Evolutionary conservation across 768 basidiomycete genomes (phyloP).

Genomic region (Gymnopilus dilepis): DNA sequence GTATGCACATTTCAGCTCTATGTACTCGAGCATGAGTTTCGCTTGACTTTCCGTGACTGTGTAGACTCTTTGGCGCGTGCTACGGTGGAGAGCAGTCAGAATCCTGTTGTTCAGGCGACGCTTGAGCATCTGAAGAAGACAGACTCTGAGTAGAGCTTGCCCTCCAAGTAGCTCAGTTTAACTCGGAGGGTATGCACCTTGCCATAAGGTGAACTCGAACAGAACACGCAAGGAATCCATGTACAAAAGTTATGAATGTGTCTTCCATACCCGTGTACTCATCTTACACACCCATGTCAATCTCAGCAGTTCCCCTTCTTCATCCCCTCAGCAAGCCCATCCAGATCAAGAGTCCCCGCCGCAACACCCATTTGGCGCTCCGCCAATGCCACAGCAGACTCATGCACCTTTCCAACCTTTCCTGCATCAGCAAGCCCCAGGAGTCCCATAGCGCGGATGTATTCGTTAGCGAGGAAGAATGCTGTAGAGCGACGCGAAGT

Average conservation of each 20-base stretch:
- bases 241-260: too few species aligned
- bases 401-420: constrained; percentile 14
- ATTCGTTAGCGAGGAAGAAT: constrained; percentile 40
- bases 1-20: too few species aligned
- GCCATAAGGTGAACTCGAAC: neutral
- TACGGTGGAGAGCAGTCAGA: constrained; percentile 23
- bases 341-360: neutral
- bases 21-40: neutral
- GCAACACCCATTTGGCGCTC: neutral
- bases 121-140: constrained; percentile 21
- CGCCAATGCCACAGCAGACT: neutral
- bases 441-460: constrained; percentile 35
- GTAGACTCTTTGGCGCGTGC: constrained; percentile 20
- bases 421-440: constrained; percentile 32
- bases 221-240: neutral
- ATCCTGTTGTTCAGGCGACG: constrained; percentile 15
- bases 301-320: neutral
- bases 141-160: constrained; percentile 15
- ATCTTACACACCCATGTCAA: too few species aligned
- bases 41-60: neutral
- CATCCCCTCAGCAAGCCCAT: neutral
- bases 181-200: neutral
- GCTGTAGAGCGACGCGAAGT: constrained; percentile 27
- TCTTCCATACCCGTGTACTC: neutral
- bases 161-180: too few species aligned